Conservation (phyloP, 2,329 filamentous ascomycete genomes). For the Aspergillus fijiensis region DNA sequence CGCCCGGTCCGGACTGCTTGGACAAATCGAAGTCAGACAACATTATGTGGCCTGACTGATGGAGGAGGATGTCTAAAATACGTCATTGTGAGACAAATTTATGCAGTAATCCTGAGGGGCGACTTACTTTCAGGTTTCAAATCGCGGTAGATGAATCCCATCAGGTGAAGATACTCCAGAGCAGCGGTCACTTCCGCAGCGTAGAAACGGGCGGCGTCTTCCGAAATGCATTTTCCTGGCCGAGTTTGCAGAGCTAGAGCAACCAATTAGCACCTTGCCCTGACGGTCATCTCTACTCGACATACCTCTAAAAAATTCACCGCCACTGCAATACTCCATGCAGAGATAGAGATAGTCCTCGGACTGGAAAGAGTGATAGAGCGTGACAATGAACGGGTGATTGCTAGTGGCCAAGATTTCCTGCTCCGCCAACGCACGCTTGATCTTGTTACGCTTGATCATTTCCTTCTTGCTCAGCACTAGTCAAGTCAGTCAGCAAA, state of each 20-base stretch:
- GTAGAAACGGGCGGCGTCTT: conserved; percentile 96
- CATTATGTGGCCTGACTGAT: conserved; percentile 99
- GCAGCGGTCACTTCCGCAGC: conserved; percentile 96
- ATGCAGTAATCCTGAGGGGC: neutral
- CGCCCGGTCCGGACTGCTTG: conserved; percentile 93
- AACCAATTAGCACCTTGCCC: neutral
- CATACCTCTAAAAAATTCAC: conserved; percentile 84
- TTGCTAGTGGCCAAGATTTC: conserved; percentile 98
- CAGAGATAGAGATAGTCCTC: conserved; percentile 98
- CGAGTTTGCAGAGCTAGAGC: conserved; percentile 78
- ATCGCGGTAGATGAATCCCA: conserved; percentile 99
- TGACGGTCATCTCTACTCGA: neutral
- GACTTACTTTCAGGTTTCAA: conserved; percentile 90
- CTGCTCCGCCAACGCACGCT: conserved; percentile 93
- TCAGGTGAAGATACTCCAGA: conserved; percentile 92
- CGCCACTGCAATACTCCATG: conserved; percentile 99
- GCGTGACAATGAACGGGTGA: conserved; percentile 96
- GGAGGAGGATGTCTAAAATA: conserved; percentile 82
- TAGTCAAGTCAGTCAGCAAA: conserved; percentile 46
- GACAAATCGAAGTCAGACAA: conserved; percentile 97
- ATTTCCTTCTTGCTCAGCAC: conserved; percentile 99
- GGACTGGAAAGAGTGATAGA: conserved; percentile 99
- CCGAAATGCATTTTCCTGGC: conserved; percentile 93
- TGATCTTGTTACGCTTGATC: conserved; percentile 99
- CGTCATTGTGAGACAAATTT: conserved; percentile 38